Evolutionary conservation across 257 asterid genomes (phyloP).

Genomic region (Scutellaria minor): DNA sequence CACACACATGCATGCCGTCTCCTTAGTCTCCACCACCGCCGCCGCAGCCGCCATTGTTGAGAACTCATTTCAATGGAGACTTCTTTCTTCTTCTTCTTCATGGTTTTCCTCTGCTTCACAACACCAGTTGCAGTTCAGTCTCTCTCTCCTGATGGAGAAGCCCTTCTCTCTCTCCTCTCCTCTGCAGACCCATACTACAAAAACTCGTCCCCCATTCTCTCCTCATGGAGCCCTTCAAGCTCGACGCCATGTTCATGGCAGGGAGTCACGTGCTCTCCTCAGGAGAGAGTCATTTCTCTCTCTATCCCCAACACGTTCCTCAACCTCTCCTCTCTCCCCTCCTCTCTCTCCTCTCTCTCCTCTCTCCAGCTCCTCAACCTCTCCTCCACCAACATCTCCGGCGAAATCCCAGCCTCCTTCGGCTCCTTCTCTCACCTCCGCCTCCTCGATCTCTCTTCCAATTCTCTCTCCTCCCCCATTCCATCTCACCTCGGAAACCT

Average conservation of each 20-base stretch:
- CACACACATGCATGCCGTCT: conserved; percentile 64
- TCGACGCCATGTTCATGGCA: conserved; percentile 91
- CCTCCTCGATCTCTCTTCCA: conserved; percentile 76
- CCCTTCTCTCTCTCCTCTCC: conserved; percentile 78
- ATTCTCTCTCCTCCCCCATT: conserved; percentile 65
- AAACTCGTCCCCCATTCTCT: conserved; percentile 63
- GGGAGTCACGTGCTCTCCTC: conserved; percentile 92
- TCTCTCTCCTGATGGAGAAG: conserved; percentile 81
- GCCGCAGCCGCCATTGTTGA: conserved; percentile 27
- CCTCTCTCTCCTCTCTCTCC: conserved; percentile 68
- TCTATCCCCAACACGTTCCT: conserved; percentile 83
- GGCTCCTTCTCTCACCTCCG: conserved; percentile 64
- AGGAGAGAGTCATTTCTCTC: conserved; percentile 77
- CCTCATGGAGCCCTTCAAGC: conserved; percentile 79
- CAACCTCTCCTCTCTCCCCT: conserved; percentile 77
- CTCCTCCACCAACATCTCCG: conserved; percentile 86
- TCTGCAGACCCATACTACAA: conserved; percentile 58
- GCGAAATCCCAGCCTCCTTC: conserved; percentile 68
- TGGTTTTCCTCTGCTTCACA: conserved; percentile 38
- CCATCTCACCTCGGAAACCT: conserved; percentile 72
- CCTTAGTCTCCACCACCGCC: conserved; percentile 42
- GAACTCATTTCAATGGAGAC: conserved; percentile 46
- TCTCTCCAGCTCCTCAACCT: conserved; percentile 86
- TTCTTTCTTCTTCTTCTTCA: conserved; percentile 24
- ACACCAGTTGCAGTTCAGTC: conserved; percentile 35